Base-by-base conservation (phyloP, 129 eudicot genomes). In the Ambrosia artemisiifolia region DNA sequence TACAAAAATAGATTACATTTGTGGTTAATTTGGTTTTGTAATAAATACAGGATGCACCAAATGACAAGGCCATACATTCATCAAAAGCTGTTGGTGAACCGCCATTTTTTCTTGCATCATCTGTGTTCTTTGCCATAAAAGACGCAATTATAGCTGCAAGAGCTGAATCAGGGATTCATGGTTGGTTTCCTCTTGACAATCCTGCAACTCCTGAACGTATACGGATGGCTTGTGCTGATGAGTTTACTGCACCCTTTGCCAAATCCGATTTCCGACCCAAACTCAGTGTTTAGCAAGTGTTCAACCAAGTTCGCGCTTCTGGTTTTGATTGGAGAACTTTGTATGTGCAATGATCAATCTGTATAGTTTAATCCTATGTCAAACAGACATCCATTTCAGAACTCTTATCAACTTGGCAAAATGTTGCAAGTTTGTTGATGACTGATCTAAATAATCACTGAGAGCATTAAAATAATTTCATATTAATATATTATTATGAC, bases 31-130 rank as follows among this genome's bases (percentile, higher is more conserved):
- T 65, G 43, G 43, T 36, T 35, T 76, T 76, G 63, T 44, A 13
- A 68, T 1, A 76, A 13, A 68, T 2, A 76, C 85, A 94, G 98
- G 96, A 71, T 75, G 95, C 95, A 33, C 96, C 98, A 18, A 94
- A 94, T 68, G 84, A 42, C 28, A 94, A 87, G 82, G 98, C 96
- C 8, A 79, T 94, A 66, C 98, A 94, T 78, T 94, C 96, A 51
- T 94, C 98, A 18, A 94, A 94, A 86, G 98, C 96, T 16, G 97
- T 94, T 18, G 98, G 98, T 18, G 98, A 94, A 54, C 98, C 98
- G 19, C 98, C 98, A 4, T 94, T 94, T 80, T 94, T 94, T 75
- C 91, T 94, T 47, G 97, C 95, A 13, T 87, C 98, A 38, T 47
- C 88, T 5, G 97, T 94, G 14, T 83, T 94, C 71, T 94, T 94